Evolutionary conservation across 169 alveolate genomes (phyloP).

Genomic region (Cyclospora cayetanensis): DNA sequence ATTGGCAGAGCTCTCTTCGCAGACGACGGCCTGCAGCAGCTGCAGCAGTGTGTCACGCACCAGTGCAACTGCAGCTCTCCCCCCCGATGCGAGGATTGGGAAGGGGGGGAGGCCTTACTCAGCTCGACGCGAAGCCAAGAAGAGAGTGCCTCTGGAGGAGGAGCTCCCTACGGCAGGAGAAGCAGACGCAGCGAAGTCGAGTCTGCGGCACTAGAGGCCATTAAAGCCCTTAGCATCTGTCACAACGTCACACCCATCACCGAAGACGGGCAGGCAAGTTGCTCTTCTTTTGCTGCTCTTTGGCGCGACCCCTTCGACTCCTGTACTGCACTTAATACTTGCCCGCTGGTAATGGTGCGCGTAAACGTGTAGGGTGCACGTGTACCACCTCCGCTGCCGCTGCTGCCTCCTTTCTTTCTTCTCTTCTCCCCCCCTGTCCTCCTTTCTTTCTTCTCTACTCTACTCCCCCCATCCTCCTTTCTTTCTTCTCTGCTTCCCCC

Average conservation of each 20-base stretch:
- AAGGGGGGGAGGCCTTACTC: no score
- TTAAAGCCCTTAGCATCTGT: slow-evolving; percentile 90
- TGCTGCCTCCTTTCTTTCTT: not conserved
- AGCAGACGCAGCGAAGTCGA: not conserved
- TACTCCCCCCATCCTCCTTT: no score
- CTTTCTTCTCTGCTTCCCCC: not conserved
- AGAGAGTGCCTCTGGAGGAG: not conserved
- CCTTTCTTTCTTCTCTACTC: not conserved
- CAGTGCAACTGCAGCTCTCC: not conserved
- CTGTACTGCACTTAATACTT: no score
- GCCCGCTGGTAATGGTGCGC: no score
- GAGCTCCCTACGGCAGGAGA: not conserved
- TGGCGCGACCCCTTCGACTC: no score
- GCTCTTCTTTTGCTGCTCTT: not conserved
- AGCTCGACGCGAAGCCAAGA: not conserved
- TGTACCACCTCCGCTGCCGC: not conserved
- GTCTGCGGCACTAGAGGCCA: slow-evolving; percentile 76
- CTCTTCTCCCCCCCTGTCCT: not conserved
- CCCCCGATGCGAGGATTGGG: not conserved
- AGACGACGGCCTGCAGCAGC: slow-evolving; percentile 71
- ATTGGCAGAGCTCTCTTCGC: slow-evolving; percentile 82
- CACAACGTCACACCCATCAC: slow-evolving; percentile 93
- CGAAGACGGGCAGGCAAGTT: slow-evolving; percentile 36
- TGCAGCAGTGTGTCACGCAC: not conserved
- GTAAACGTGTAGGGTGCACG: not conserved